A percentile compares a stretch with the other conserved stretches of the same genome.
These are phyloP conservation scores for Papiliotrema laurentii DNA, from an alignment of 1,284 basidiomycete species.

Conservation along the genomic window DNA sequence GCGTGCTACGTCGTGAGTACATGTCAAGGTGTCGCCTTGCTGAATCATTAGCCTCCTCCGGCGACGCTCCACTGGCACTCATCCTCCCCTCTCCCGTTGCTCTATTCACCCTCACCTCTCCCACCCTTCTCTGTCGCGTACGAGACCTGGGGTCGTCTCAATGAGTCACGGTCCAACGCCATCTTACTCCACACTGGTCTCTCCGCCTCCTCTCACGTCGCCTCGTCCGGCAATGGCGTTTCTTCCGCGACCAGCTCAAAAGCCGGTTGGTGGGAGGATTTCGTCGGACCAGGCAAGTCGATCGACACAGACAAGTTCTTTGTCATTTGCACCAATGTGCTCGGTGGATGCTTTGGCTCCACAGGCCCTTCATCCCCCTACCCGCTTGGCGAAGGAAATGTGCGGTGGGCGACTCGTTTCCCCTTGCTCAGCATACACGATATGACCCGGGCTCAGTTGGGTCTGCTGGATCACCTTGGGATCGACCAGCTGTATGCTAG, in stretches of 20 bases:
- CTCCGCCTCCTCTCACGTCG: constrained; percentile 92
- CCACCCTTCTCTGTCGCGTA: constrained; percentile 74
- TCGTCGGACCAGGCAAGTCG: constrained; percentile 90
- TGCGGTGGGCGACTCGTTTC: constrained; percentile 83
- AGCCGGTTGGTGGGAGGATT: constrained; percentile 95
- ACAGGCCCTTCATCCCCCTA: constrained; percentile 83
- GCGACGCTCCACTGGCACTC: constrained; percentile 57
- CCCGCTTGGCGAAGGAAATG: constrained; percentile 52
- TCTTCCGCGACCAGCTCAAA: constrained; percentile 51
- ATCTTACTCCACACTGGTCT: constrained; percentile 97
- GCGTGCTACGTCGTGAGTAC: constrained; percentile 46
- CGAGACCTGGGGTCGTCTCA: constrained; percentile 94
- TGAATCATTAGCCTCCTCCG: constrained; percentile 37
- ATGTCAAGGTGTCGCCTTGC: neutral
- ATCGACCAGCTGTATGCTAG: constrained; percentile 85
- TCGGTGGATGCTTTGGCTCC: constrained; percentile 95
- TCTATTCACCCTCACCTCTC: constrained; percentile 66
- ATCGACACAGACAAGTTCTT: constrained; percentile 92
- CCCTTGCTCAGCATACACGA: constrained; percentile 92
- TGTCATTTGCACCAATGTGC: constrained; percentile 93
- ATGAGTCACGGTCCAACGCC: constrained; percentile 72
- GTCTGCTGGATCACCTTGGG: constrained; percentile 76
- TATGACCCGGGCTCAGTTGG: constrained; percentile 89
- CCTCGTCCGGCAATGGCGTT: constrained; percentile 71
- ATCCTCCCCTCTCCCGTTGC: constrained; percentile 60